phyloP scores from a whole-genome alignment of 2,329 filamentous ascomycete species.

The Leptographium lundbergii region DNA sequence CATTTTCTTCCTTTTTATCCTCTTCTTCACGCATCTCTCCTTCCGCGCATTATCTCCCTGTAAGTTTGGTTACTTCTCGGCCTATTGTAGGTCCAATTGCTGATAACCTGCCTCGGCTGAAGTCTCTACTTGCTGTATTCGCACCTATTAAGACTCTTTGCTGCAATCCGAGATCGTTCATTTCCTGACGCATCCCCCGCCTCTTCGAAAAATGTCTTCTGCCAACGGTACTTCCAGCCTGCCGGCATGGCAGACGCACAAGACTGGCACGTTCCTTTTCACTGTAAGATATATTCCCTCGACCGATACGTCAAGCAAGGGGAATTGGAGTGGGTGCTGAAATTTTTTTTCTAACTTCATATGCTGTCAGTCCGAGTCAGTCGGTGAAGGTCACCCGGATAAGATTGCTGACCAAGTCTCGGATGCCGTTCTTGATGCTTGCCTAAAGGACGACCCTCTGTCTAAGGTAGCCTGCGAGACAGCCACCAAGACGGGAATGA shows the following conservation, averaged over 20 bases:
- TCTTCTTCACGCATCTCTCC: slow-evolving; percentile 1
- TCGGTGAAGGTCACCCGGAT: slow-evolving; percentile 84
- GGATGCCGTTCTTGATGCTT: slow-evolving; percentile 97
- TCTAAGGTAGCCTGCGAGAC: slow-evolving; percentile 99
- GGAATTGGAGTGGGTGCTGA: neutral
- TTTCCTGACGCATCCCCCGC: neutral
- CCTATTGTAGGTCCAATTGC: neutral
- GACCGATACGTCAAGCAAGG: neutral
- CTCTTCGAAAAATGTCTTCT: slow-evolving; percentile 21
- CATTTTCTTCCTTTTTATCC: neutral
- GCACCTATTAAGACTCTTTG: neutral
- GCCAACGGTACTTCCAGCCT: slow-evolving; percentile 24
- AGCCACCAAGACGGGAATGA: slow-evolving; percentile 98
- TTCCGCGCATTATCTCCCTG: neutral
- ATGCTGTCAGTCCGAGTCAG: slow-evolving; percentile 59
- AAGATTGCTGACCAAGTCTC: slow-evolving; percentile 99
- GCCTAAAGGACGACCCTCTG: slow-evolving; percentile 82
- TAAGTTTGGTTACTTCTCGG: neutral
- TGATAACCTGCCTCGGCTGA: neutral
- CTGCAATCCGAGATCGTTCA: neutral
- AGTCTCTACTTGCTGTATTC: neutral
- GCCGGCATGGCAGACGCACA: slow-evolving; percentile 33
- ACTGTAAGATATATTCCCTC: slow-evolving; percentile 38
- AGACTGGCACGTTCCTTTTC: slow-evolving; percentile 69
- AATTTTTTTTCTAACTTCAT: neutral